Base-by-base conservation (phyloP, 2,329 filamentous ascomycete species). In the Fusarium sp. region DNA sequence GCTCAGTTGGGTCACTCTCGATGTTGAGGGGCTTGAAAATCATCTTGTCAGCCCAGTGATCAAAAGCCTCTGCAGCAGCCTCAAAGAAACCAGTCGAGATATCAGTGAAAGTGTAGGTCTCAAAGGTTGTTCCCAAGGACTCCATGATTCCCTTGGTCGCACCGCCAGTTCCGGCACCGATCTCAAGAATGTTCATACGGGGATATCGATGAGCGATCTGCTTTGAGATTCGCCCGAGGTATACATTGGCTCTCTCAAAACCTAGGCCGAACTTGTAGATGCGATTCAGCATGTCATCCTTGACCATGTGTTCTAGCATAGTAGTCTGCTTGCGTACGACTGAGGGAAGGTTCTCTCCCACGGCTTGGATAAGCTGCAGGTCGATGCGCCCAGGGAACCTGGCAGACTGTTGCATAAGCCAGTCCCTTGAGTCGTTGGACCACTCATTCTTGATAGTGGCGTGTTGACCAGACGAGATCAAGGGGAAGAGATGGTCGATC, bases 301-400 rank as follows among this genome's bases (percentile, higher is more conserved):
- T 72, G 38, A 74, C 77, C 57, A 86, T 69, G 51, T 81, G 77
- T 61, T 85, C 84, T 13, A 85, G 77, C 61, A 84, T 80, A 7
- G 75, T 82, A 11, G 66, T 78, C 42, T 81, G 75, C 7, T 80
- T 81, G 2, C 78, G 75, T 17, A 86, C 74, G 4, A 82, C 78
- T 20, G 77, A 67, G 6, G 80, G 72, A 22, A 86, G 70, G 33
- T 80, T 75, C 44, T 83, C 79, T 3, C 83, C 79, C 1, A 82
- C 80, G 6, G 72, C 71, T 12, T 78, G 58, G 1, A 79, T 59
- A 7, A 81, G 70, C 31, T 81, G 78, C 18, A 83, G 59, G 31
- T 66, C 63, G 4, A 63, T 63, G 5, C 60, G 35, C 13, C 60
- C 60, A 22, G 52, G 52, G 18, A 41, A 63, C 26, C 33, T 58